Percentiles rank a stretch among this genome's conserved stretches.
Evolutionary conservation across 2,329 filamentous ascomycete species (phyloP).

Genomic region (Pseudodiploospora longispora): DNA sequence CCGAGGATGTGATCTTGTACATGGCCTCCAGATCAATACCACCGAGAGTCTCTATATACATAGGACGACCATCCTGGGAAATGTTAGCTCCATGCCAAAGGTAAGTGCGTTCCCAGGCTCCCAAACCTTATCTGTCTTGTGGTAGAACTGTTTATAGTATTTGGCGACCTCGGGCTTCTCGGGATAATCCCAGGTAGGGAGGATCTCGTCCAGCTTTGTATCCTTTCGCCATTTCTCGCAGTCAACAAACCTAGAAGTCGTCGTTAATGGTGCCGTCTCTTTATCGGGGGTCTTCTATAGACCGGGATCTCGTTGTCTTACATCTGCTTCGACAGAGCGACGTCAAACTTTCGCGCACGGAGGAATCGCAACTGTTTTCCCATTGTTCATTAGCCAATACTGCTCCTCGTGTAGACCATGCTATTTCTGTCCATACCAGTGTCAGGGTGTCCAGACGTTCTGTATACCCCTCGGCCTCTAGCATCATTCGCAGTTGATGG

Average conservation of each 20-base stretch:
- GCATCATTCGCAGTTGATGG: slow-evolving; percentile 70
- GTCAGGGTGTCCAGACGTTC: slow-evolving; percentile 88
- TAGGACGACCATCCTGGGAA: slow-evolving; percentile 78
- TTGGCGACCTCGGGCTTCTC: slow-evolving; percentile 79
- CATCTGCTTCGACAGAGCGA: slow-evolving; percentile 79
- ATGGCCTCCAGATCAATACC: slow-evolving; percentile 85
- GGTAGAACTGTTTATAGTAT: slow-evolving; percentile 98
- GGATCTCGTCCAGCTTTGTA: slow-evolving; percentile 73
- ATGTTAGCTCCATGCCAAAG: slow-evolving; percentile 1
- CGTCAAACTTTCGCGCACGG: slow-evolving; percentile 90
- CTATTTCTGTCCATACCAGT: slow-evolving; percentile 49
- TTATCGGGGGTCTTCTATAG: slow-evolving; percentile 4
- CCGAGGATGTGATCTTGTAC: slow-evolving; percentile 84
- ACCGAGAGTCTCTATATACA: slow-evolving; percentile 95
- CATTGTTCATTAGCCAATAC: neutral
- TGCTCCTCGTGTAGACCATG: no score
- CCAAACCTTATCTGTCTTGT: slow-evolving; percentile 79
- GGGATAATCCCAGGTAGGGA: slow-evolving; percentile 74
- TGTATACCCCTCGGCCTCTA: slow-evolving; percentile 76
- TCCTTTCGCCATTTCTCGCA: slow-evolving; percentile 87
- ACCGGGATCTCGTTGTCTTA: slow-evolving; percentile 35
- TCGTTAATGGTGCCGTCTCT: no score
- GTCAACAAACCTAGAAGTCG: slow-evolving; percentile 67
- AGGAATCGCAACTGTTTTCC: slow-evolving; percentile 68
- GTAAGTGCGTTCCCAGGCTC: neutral